Evolutionary conservation across 2,329 filamentous ascomycete genomes (phyloP).

Genomic region (Aspergillus hiratsukae): DNA sequence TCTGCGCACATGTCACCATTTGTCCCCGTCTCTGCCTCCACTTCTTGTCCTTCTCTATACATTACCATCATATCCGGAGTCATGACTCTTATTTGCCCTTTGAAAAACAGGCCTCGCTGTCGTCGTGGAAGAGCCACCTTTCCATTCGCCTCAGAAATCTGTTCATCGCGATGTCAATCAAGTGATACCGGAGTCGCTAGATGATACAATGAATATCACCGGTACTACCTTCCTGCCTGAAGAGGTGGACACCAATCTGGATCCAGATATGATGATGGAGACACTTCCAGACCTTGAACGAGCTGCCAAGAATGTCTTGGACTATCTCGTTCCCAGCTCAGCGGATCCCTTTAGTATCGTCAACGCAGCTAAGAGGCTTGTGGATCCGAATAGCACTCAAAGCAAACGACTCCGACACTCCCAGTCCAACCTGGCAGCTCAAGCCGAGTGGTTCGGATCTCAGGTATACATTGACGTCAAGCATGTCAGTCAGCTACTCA

Average conservation of each 20-base stretch:
- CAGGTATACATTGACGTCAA: conserved; percentile 35
- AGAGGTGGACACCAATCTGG: conserved; percentile 27
- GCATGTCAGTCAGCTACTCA: conserved; percentile 27
- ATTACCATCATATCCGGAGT: background rate
- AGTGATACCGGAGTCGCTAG: conserved; percentile 21
- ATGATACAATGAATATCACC: conserved; percentile 30
- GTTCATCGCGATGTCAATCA: conserved; percentile 7
- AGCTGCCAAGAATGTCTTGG: conserved; percentile 31
- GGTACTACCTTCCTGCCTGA: conserved; percentile 32
- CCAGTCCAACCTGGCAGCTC: conserved; percentile 19
- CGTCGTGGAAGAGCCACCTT: conserved; percentile 17
- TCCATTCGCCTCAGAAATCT: conserved; percentile 7
- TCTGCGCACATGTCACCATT: background rate
- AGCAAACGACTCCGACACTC: conserved; percentile 24
- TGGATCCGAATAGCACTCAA: conserved; percentile 24
- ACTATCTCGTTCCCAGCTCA: conserved; percentile 31
- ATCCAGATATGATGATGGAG: conserved; percentile 36
- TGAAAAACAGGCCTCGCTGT: conserved; percentile 10
- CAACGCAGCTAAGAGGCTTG: conserved; percentile 26
- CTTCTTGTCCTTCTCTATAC: background rate
- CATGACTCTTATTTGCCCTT: background rate
- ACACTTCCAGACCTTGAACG: conserved; percentile 35
- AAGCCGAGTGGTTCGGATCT: conserved; percentile 24
- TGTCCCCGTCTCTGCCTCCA: background rate
- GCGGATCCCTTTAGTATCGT: conserved; percentile 23